Evolutionary conservation across 1,139 yeast genomes (phyloP).

Genomic region (Sugiyamaella castrensis): DNA sequence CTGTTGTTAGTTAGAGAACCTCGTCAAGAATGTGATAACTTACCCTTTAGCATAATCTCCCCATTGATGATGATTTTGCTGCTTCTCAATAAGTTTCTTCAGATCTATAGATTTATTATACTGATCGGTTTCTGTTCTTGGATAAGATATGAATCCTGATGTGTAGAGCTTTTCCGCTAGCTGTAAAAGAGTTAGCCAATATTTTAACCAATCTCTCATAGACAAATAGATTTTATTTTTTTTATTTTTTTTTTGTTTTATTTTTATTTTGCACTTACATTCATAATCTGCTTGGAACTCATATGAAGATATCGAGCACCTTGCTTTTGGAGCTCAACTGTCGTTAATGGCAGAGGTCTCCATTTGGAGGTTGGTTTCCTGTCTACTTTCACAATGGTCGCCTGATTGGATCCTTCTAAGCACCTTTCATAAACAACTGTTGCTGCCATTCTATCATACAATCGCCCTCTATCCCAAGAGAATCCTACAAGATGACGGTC

Average conservation of each 20-base stretch:
- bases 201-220: no score
- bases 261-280: slow-evolving; percentile 31
- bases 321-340: slow-evolving; percentile 90
- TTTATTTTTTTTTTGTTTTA: neutral
- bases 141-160: slow-evolving; percentile 84
- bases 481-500: slow-evolving; percentile 40
- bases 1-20: slow-evolving; percentile 24
- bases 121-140: slow-evolving; percentile 94
- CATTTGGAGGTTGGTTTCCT: slow-evolving; percentile 69
- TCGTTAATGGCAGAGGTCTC: slow-evolving; percentile 87
- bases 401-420: slow-evolving; percentile 45
- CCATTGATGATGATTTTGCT: slow-evolving; percentile 48
- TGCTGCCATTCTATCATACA: slow-evolving; percentile 71
- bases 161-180: slow-evolving; percentile 81
- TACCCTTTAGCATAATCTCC: slow-evolving; percentile 45
- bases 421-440: slow-evolving; percentile 65
- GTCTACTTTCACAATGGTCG: slow-evolving; percentile 50
- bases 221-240: no score
- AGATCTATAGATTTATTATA: slow-evolving; percentile 79
- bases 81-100: slow-evolving; percentile 55
- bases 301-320: slow-evolving; percentile 72
- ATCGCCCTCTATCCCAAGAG: slow-evolving; percentile 64
- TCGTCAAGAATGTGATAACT: slow-evolving; percentile 3
- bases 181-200: slow-evolving; percentile 3
- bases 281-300: slow-evolving; percentile 79